Evolutionary conservation across 352 stramenopile genomes (phyloP).

Genomic region (Phytopythium sindhum): DNA sequence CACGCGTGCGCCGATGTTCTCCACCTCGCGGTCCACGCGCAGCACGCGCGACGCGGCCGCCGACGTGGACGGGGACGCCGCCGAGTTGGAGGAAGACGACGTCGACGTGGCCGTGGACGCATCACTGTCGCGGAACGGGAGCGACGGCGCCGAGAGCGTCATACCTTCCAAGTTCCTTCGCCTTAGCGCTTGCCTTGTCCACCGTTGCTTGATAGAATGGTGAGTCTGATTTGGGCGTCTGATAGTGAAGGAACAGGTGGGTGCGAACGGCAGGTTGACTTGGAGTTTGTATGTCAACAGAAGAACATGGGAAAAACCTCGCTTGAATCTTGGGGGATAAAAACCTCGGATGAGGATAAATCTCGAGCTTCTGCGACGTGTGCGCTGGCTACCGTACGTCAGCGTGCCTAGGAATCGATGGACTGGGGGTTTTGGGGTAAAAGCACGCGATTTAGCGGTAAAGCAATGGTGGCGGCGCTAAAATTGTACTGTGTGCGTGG

Average conservation of each 20-base stretch:
- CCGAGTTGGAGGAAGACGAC: not conserved
- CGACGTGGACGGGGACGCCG: slow-evolving; percentile 6
- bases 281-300: slow-evolving; percentile 1
- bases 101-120: slow-evolving; percentile 19
- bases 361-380: not conserved
- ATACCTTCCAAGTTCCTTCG: slow-evolving; percentile 9
- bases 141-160: slow-evolving; percentile 41
- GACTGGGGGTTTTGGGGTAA: not conserved
- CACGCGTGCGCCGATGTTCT: slow-evolving; percentile 82
- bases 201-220: not conserved
- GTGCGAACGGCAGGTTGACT: slow-evolving; percentile 1
- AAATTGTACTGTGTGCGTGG: not conserved
- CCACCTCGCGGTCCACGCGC: slow-evolving; percentile 63
- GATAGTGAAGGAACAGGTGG: too few species aligned
- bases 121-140: slow-evolving; percentile 26
- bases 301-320: slow-evolving; percentile 4
- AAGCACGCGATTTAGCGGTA: not conserved
- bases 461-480: not conserved
- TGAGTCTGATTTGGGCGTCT: not conserved
- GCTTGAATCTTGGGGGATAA: not conserved
- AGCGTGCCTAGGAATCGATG: not conserved
- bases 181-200: not conserved
- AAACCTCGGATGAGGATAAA: not conserved
- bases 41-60: slow-evolving; percentile 29
- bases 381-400: not conserved